Base-by-base conservation (phyloP, 1,284 basidiomycete genomes). In the Fomes fomentarius region DNA sequence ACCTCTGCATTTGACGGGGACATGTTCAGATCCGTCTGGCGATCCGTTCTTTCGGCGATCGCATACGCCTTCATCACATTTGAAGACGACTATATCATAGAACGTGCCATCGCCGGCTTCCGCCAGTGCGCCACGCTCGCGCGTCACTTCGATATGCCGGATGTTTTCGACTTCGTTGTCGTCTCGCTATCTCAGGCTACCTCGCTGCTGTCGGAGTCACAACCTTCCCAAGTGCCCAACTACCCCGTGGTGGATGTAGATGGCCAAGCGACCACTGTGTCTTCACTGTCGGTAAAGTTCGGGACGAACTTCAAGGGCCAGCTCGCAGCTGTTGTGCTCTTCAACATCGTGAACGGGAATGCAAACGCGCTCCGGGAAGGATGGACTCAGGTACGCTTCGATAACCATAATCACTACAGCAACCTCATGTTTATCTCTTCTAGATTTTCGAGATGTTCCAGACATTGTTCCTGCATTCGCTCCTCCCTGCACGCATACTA, bases 391-490 rank as follows among this genome's bases (percentile, higher is more conserved):
- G 92, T 92, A 19, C 3, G 14, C 7, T 15, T 10, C n/a, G 11
- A 22, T n/a, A 0, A n/a, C 46, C 25, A 19, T 39, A 24, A 31
- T 56, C 46, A 52, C 24, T 22, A 43, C 53, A 24, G 58, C 10
- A 12, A 6, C 14, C 7, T 24, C 7, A 38, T 22, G 34, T n/a
- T 21, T 31, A 26, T 17, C n/a, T 42, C 15, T 31, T 24, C 22
- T 34, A 94, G 87, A 94, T 99, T 54, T 98, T 99, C 65, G 96
- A 98, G 71, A 98, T 99, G 86, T 95, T 98, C 74, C 91, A 96
- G 67, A 98, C 95, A 31, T 78, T 99, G 22, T 99, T 99, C 74
- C 74, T 96, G 39, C 92, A 98, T 69, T 96, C 94, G 3, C 80
- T 99, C 25, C 77, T 99, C 21, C 96, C 95, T 0, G 82, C 79